Evolutionary conservation across 2,329 filamentous ascomycete species (phyloP).

Genomic region (Penicillium capsulatum): DNA sequence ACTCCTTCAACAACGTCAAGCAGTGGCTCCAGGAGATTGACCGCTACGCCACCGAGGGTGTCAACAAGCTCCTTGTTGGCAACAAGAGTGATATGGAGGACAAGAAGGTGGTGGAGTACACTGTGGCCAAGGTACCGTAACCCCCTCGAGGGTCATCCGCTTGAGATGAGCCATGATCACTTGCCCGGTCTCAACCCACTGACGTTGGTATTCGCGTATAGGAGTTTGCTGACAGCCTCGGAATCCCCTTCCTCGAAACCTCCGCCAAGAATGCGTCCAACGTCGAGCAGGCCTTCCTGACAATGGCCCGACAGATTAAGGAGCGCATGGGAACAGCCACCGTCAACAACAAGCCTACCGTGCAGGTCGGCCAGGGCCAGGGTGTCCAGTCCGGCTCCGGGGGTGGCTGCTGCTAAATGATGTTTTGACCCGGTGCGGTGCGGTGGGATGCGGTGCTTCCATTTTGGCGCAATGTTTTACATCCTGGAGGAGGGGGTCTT

Average conservation of each 20-base stretch:
- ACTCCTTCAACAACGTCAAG: slow-evolving; percentile 99
- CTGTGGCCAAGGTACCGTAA: slow-evolving; percentile 86
- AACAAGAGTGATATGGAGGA: slow-evolving; percentile 99
- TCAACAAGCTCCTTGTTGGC: slow-evolving; percentile 98
- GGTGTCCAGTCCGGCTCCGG: slow-evolving; percentile 83
- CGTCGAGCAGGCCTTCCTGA: slow-evolving; percentile 99
- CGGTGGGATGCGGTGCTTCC: slow-evolving; percentile 20
- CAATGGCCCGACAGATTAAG: slow-evolving; percentile 99
- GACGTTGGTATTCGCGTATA: slow-evolving; percentile 38
- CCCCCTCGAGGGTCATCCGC: no score
- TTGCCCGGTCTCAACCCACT: no score
- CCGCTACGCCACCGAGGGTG: slow-evolving; percentile 96
- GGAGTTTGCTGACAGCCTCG: slow-evolving; percentile 98
- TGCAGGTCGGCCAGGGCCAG: slow-evolving; percentile 91
- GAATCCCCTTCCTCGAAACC: slow-evolving; percentile 98
- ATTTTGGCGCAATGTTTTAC: slow-evolving; percentile 24
- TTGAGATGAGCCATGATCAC: no score
- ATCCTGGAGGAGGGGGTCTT: slow-evolving; percentile 19
- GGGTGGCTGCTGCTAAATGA: slow-evolving; percentile 81
- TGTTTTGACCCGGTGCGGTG: slow-evolving; percentile 2
- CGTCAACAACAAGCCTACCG: slow-evolving; percentile 97
- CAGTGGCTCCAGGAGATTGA: slow-evolving; percentile 99
- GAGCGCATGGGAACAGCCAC: slow-evolving; percentile 97
- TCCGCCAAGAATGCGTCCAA: slow-evolving; percentile 99
- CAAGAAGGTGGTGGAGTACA: slow-evolving; percentile 99